Evolutionary conservation across 169 alveolate species (phyloP), one percentile per base, ranked within the genome.

Genomic region (Sarcocystis neurona): DNA sequence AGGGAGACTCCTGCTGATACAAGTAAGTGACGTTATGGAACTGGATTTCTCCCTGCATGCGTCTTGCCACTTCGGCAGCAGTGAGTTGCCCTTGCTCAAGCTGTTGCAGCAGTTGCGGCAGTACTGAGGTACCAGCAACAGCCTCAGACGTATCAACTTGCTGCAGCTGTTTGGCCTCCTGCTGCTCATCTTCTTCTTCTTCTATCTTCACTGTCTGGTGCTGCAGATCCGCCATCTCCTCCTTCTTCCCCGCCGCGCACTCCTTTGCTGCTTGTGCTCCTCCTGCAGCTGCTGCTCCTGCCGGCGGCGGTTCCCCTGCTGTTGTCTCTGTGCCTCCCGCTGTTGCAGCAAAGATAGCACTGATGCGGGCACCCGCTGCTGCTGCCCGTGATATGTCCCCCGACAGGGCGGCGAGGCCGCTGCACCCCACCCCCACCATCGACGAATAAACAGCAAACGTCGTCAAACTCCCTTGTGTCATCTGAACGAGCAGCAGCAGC

Each of bases 351-450:
- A 84, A 27, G 0, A 50, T 84, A 4, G 89, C 70, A 30, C 43
- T 34, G 32, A 84, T 39, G 2, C 89, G 63, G 41, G 30, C 48
- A 32, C 82, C 89, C 34, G 89, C 89, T 27, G 60, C 84, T 0
- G 48, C 44, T 5, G 72, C 89, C 37, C 75, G 27, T 10, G 80
- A 47, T 43, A 43, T 48, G 43, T 84, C 89, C 12, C 78, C 70
- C 10, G 74, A 84, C 12, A 84, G 66, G 0, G 89, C 47, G 20
- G 89, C 78, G 27, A 84, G 32, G 74, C 89, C 89, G 72, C 89
- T 84, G 82, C 43, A 60, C 41, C 89, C 89, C 30, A 75, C 89
- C 30, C 72, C 89, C 10, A 84, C 89, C 89, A 84, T 84, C n/a
- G 72, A 37, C 15, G 74, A 37, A 53, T 84, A 84, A 3, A 68